Conservation (phyloP, 2,329 filamentous ascomycete species). For the Septoria linicola region DNA sequence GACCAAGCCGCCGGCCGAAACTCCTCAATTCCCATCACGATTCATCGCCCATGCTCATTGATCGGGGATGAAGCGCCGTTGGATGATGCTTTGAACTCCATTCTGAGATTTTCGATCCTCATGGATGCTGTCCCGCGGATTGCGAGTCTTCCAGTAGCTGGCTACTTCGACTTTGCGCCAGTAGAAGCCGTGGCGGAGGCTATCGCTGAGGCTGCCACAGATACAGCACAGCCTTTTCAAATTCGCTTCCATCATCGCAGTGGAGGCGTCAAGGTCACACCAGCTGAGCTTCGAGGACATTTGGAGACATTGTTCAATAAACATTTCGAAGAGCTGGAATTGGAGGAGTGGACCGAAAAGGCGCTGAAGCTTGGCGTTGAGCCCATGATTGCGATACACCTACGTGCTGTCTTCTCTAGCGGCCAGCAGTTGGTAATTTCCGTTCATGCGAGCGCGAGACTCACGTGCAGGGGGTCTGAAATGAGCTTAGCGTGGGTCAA, state of each 20-base stretch:
- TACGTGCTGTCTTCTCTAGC: slow-evolving; percentile 14
- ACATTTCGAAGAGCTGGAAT: slow-evolving; percentile 18
- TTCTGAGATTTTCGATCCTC: slow-evolving; percentile 18
- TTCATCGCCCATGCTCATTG: slow-evolving; percentile 24
- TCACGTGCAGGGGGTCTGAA: too few relatives aligned
- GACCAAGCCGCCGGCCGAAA: neutral
- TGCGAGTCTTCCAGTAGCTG: slow-evolving; percentile 10
- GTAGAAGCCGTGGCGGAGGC: slow-evolving; percentile 16
- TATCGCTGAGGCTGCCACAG: slow-evolving; percentile 5
- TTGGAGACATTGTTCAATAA: slow-evolving; percentile 15
- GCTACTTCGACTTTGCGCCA: slow-evolving; percentile 21
- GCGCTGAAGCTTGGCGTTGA: slow-evolving; percentile 19
- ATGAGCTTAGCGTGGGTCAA: too few relatives aligned
- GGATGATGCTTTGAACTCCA: slow-evolving; percentile 22
- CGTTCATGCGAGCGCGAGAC: slow-evolving; percentile 21
- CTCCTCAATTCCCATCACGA: slow-evolving; percentile 10
- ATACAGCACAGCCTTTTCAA: neutral
- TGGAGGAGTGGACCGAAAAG: slow-evolving; percentile 21
- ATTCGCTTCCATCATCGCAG: slow-evolving; percentile 21
- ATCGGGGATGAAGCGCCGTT: slow-evolving; percentile 19
- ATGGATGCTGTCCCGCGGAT: slow-evolving; percentile 19
- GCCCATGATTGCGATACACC: slow-evolving; percentile 22
- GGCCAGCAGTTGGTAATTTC: slow-evolving; percentile 16
- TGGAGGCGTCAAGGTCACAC: slow-evolving; percentile 16
- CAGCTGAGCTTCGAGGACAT: slow-evolving; percentile 14